phyloP scores from a whole-genome alignment of 2,329 filamentous ascomycete genomes.

The Sporothrix humicola region DNA sequence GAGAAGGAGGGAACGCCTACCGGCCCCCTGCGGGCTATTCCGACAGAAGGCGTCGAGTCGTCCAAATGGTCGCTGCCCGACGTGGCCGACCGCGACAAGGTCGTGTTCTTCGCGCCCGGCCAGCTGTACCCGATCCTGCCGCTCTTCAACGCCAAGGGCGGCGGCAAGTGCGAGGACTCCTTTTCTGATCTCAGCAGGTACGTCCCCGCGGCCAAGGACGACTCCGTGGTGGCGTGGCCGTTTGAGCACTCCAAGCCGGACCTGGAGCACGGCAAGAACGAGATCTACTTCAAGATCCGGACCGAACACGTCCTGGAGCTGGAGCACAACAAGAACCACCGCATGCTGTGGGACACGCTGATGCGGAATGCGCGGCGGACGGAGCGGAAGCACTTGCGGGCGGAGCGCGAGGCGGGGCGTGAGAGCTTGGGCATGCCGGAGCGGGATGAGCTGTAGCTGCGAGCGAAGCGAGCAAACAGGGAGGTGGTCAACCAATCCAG shows the following conservation, averaged over 20 bases:
- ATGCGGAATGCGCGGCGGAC: conserved; percentile 40
- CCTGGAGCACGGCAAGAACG: conserved; percentile 35
- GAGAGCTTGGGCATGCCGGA: conserved; percentile 25
- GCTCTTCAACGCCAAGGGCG: conserved; percentile 47
- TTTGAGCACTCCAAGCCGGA: conserved; percentile 40
- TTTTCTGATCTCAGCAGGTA: conserved; percentile 40
- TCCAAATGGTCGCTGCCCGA: conserved; percentile 30
- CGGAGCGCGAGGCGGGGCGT: conserved; percentile 38
- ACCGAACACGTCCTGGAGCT: conserved; percentile 39
- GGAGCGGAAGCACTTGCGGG: conserved; percentile 40
- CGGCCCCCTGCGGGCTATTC: conserved; percentile 22
- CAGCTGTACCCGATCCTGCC: conserved; percentile 52
- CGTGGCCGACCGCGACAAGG: conserved; percentile 38
- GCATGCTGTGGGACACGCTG: conserved; percentile 43
- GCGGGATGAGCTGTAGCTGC: conserved; percentile 30
- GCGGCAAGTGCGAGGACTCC: conserved; percentile 42
- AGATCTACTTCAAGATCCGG: conserved; percentile 42
- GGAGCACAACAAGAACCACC: conserved; percentile 39
- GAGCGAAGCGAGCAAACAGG: no score
- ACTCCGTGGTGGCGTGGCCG: conserved; percentile 42
- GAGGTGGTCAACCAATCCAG: no score
- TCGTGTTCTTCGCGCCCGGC: conserved; percentile 51
- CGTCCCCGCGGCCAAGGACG: conserved; percentile 38
- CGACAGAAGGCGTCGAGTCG: conserved; percentile 26
- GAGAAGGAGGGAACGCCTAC: conserved; percentile 44